Conservation (phyloP, 257 asterid genomes). For the Coffea eugenioides region DNA sequence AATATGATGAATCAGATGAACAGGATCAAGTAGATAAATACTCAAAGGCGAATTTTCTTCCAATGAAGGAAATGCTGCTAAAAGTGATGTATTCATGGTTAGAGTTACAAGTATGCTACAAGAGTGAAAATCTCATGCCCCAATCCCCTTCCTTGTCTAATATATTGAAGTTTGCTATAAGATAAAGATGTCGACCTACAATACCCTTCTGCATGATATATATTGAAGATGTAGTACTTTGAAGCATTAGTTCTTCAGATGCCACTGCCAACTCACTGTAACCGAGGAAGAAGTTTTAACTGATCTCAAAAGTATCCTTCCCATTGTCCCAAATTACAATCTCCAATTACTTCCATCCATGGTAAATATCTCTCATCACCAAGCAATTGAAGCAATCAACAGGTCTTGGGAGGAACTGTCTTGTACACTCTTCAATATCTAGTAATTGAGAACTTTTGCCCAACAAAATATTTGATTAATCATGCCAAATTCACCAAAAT, state of each 20-base stretch:
- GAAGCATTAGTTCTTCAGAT: neutral
- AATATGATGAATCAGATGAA: neutral
- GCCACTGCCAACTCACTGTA: too few species aligned
- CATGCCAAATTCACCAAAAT: neutral
- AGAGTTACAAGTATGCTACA: neutral
- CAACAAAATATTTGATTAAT: too few species aligned
- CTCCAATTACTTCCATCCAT: neutral
- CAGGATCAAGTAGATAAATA: neutral
- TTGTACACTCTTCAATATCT: neutral
- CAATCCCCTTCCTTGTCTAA: neutral
- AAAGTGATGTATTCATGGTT: too few species aligned
- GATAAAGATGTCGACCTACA: too few species aligned
- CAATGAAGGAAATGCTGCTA: neutral
- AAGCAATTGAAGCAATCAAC: neutral
- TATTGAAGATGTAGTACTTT: too few species aligned
- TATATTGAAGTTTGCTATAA: too few species aligned
- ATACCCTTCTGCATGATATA: too few species aligned
- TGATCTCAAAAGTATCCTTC: neutral
- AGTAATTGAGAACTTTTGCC: neutral
- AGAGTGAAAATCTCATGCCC: too few species aligned
- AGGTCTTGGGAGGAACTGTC: neutral
- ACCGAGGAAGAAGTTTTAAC: neutral
- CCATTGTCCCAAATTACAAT: neutral
- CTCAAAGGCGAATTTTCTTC: neutral
- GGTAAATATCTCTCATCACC: neutral